phyloP scores from a whole-genome alignment of 768 basidiomycete species.

The Leccinum barrowsii region DNA sequence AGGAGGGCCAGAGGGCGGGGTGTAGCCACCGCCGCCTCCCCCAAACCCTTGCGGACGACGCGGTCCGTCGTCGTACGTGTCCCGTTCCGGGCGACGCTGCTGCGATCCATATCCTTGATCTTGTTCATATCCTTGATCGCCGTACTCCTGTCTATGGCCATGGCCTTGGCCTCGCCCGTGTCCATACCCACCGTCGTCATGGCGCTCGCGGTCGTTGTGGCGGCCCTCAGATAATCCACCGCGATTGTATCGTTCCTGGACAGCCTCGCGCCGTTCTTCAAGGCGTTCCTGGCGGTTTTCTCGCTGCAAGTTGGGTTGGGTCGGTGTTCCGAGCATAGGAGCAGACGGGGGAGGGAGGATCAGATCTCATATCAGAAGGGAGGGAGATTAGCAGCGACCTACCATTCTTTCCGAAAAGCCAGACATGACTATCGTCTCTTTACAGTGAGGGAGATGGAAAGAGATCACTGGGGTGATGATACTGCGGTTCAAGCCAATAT shows the following conservation, averaged over 20 bases:
- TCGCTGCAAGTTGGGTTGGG: not conserved
- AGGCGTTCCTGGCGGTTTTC: not conserved
- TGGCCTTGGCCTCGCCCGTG: not conserved
- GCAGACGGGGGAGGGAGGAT: not conserved
- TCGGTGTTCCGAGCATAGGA: not conserved
- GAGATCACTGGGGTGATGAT: not conserved
- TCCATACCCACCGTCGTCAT: not conserved
- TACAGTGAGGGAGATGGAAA: not conserved
- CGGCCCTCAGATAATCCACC: not conserved
- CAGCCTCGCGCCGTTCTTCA: not conserved
- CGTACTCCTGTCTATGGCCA: not conserved
- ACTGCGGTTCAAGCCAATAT: not conserved
- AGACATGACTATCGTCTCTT: not conserved
- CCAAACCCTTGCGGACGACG: conserved; percentile 2
- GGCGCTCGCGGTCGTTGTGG: not conserved
- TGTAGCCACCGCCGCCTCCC: not conserved
- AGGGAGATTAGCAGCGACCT: not conserved
- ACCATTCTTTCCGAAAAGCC: not conserved
- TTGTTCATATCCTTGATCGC: not conserved
- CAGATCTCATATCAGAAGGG: not conserved
- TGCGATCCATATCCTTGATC: not conserved
- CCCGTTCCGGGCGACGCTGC: not conserved
- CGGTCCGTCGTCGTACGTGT: not conserved
- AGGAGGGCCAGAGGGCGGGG: conserved; percentile 9
- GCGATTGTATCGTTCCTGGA: not conserved